phyloP scores from a whole-genome alignment of 2,329 filamentous ascomycete species.

The Neurospora crassa region DNA sequence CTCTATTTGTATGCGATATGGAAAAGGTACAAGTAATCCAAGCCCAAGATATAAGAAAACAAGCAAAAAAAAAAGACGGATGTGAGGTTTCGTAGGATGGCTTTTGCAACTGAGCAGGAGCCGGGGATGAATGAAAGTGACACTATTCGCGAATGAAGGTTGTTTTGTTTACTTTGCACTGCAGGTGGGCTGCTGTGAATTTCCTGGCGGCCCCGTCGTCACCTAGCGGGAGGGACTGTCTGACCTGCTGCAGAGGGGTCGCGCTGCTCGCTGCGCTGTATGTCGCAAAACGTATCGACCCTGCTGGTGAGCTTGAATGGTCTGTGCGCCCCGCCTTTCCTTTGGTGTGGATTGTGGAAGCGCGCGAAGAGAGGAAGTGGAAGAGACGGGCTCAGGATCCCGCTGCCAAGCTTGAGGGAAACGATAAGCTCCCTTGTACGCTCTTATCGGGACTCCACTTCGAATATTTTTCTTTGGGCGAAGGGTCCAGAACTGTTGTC shows the following conservation, averaged over 20 bases:
- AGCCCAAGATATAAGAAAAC: neutral
- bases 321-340: neutral
- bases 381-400: too few species aligned
- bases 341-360: neutral
- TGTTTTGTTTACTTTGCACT: slow-evolving; percentile 16
- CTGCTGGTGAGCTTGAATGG: neutral
- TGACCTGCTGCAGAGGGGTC: neutral
- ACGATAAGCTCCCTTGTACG: neutral
- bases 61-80: neutral
- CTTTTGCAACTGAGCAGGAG: neutral
- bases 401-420: neutral
- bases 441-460: neutral
- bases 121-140: neutral
- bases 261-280: neutral
- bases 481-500: slow-evolving; percentile 12
- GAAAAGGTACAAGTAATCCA: neutral
- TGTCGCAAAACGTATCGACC: neutral
- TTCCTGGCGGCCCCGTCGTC: neutral
- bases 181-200: neutral
- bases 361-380: neutral
- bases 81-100: neutral
- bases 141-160: neutral
- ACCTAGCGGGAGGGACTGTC: neutral
- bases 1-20: neutral
- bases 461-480: slow-evolving; percentile 7